Evolutionary conservation across 2,329 filamentous ascomycete species (phyloP), one percentile per base, ranked within the genome.

Genomic region (Aspergillus eucalypticola): DNA sequence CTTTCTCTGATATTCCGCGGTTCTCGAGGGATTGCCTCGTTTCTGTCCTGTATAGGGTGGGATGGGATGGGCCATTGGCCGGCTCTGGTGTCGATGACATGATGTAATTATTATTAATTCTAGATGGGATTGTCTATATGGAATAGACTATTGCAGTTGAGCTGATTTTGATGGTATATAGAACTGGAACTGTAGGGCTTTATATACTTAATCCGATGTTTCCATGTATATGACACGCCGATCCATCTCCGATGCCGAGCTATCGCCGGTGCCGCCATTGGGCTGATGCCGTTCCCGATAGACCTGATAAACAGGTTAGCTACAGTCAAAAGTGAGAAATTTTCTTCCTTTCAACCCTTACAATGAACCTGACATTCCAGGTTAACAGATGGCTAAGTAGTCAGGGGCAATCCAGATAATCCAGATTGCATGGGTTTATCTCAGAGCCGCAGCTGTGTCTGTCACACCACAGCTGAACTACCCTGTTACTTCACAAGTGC

Each of bases 11-110:
- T 6, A 75, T 60, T 2, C 72, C 71, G 3, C 57, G 57, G 19
- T 67, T 60, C 19, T 56, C 61, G 7, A 74, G 63, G 15, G 60
- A 69, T 38, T 69, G 64, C 53, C 54, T 39, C n/a, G 70, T 70
- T 60, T 71, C 70, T 1, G 54, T 60, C 19, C 57, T 44, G 41
- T 19, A 21, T 21, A 44, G 41, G 17, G 56, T 25, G 46, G 15
- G 51, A 41, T 52, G 41, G 17, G n/a, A 17, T 8, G 19, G 46
- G 23, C 25, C 46, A 3, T 49, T 29, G 21, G 21, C 7, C 13
- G 46, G 23, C 1, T 49, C 23, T 27, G 46, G 46, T 49, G n/a
- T 49, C 10, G 46, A 49, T 13, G 32, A 32, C n/a, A n/a, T 25
- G 13, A n/a, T 25, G 21, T 23, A 5, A 25, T 42, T 35, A 35